Conservation (phyloP, 805 yeast genomes). For the Ogataea haglerorum region DNA sequence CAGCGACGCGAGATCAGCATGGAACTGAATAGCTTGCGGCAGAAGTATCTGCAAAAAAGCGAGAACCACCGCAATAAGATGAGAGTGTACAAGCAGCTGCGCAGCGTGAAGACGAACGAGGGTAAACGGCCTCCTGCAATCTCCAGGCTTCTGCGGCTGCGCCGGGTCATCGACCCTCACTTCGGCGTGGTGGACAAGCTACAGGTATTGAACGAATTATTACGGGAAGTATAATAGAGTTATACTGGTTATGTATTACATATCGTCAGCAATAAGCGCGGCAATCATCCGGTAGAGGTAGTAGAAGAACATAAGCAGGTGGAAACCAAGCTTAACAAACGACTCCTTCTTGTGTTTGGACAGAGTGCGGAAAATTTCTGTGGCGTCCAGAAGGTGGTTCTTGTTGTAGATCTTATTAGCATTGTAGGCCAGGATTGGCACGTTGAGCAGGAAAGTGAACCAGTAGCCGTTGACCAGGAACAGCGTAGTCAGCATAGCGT, state of each 20-base stretch:
- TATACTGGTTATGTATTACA: conserved; percentile 13
- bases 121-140: conserved; percentile 7
- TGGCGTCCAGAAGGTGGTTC: conserved; percentile 88
- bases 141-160: conserved; percentile 19
- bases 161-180: conserved; percentile 22
- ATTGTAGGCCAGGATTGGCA: conserved; percentile 83
- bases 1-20: conserved; percentile 24
- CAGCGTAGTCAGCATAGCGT: conserved; percentile 63
- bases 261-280: conserved; percentile 76
- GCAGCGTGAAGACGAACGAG: conserved; percentile 5
- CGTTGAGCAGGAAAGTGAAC: conserved; percentile 79
- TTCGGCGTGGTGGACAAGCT: conserved; percentile 29
- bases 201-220: conserved; percentile 25
- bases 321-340: conserved; percentile 87
- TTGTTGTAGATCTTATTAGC: conserved; percentile 73
- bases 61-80: conserved; percentile 15
- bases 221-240: conserved; percentile 16
- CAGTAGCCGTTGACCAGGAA: conserved; percentile 88
- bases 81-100: conserved; percentile 17
- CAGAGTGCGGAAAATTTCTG: conserved; percentile 94
- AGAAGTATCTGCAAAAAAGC: conserved; percentile 10
- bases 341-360: conserved; percentile 90
- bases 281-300: conserved; percentile 95
- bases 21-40: conserved; percentile 22
- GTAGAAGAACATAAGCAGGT: conserved; percentile 87